Evolutionary conservation across 805 yeast genomes (phyloP), one percentile per base, ranked within the genome.

Genomic region (Ogataea paradorogensis): DNA sequence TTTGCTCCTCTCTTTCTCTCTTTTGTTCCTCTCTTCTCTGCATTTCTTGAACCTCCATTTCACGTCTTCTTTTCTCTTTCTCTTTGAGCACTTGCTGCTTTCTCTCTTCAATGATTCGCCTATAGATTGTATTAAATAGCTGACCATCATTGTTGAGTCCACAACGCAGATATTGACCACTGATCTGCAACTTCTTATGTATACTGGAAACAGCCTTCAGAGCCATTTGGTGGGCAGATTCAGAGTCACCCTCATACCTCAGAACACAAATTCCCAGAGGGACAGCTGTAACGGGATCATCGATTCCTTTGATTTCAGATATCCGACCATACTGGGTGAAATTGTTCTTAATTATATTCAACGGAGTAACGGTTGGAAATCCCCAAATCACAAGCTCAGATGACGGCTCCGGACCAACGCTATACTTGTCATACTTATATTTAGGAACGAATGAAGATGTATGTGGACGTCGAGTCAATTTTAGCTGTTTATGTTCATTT

Each of bases 371-470:
- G 2, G 71, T 53, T 3, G 86, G 81, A 35, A 81, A 66, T 14
- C 81, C 83, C 74, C 86, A 82, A 4, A 86, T 69, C 1, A 88
- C 75, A 27, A 89, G 59, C 52, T 83, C 89, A 7, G 76, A 65
- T 3, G 80, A 71, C 0, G 95, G 96, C 13, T 80, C 76, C 0
- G 83, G 80, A 0, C 93, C 95, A 9, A 86, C 56, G 0, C 95
- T 85, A 52, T 82, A 70, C 42, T 79, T 72, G 58, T 88, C 95
- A 56, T 72, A 85, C 5, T 58, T 50, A 48, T 70, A 72, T 42
- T 65, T 66, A 4, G 66, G 51, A 27, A 48, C 34, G 6, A 44
- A 31, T 6, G 40, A 27, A 1, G 46, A 21, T 1, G 48, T 36
- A 22, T 20, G 38, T 6, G 29, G 38, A 23, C 38, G 42, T 32